These are phyloP conservation scores for Melocanna baccifera DNA, from an alignment of 176 grass and related monocot genomes.

Conservation along the genomic window DNA sequence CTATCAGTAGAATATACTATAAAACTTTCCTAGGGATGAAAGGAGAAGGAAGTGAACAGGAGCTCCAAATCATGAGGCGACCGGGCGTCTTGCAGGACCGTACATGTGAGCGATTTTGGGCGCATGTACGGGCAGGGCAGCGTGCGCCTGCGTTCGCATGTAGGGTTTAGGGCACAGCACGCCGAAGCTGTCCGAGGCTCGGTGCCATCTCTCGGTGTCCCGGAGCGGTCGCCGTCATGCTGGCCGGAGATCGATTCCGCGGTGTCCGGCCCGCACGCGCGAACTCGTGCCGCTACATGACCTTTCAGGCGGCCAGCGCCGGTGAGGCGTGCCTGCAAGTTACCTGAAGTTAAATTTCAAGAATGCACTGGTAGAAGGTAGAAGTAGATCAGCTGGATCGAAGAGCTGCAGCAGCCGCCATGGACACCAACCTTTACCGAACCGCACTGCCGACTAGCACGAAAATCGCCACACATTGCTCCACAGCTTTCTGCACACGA, in stretches of 20 bases:
- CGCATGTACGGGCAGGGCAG: not conserved
- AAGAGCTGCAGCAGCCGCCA: not conserved
- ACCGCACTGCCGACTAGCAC: not conserved
- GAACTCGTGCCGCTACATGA: not conserved
- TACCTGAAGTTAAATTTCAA: not conserved
- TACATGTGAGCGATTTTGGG: slow-evolving; percentile 12
- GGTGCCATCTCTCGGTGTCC: slow-evolving; percentile 5
- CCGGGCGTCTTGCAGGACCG: not conserved
- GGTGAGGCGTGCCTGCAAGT: not conserved
- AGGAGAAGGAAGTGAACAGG: not conserved
- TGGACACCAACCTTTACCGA: not conserved
- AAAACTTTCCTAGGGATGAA: not conserved
- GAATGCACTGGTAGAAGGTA: not conserved
- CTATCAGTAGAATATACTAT: no score
- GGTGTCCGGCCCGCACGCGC: not conserved
- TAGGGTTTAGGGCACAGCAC: not conserved
- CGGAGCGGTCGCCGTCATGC: slow-evolving; percentile 5
- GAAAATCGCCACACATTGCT: not conserved
- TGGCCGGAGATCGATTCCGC: not conserved
- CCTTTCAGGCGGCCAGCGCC: not conserved
- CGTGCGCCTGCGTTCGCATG: not conserved
- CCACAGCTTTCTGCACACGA: not conserved
- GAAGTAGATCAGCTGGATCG: not conserved
- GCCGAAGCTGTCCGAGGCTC: not conserved
- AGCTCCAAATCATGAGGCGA: not conserved